Percentiles rank a stretch among this genome's conserved stretches.
These are phyloP conservation scores for Pyrenochaeta sp. DNA, from an alignment of 2,329 filamentous ascomycete species.

Conservation along the genomic window DNA sequence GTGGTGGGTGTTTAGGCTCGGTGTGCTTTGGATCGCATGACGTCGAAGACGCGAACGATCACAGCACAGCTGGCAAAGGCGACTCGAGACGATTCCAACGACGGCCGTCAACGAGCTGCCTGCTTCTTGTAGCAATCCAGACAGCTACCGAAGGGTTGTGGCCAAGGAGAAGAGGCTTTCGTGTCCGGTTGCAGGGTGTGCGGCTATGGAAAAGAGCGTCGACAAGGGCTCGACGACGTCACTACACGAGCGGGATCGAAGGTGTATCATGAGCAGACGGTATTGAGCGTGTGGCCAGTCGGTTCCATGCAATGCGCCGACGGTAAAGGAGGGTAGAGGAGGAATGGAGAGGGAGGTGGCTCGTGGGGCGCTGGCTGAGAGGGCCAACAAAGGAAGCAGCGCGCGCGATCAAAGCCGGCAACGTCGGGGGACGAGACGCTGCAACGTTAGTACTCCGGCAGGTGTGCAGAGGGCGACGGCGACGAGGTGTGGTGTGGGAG, in stretches of 20 bases:
- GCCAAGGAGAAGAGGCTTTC: conserved; percentile 35
- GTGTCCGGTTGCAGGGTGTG: conserved; percentile 36
- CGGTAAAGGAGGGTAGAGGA: conserved; percentile 25
- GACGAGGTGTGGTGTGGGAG: conserved; percentile 30
- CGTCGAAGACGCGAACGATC: conserved; percentile 47
- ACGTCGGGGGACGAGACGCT: conserved; percentile 25
- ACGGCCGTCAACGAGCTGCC: conserved; percentile 25
- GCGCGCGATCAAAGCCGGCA: conserved; percentile 25
- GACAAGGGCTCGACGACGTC: conserved; percentile 31
- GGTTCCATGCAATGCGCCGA: conserved; percentile 35
- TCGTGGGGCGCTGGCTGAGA: conserved; percentile 32
- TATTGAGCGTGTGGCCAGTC: conserved; percentile 20
- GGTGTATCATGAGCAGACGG: conserved; percentile 28
- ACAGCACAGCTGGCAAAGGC: conserved; percentile 34
- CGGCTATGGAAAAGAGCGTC: conserved; percentile 24
- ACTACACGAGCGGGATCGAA: conserved; percentile 19
- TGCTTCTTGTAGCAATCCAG: conserved; percentile 13
- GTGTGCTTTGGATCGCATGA: conserved; percentile 53
- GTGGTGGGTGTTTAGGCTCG: conserved; percentile 46
- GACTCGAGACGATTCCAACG: conserved; percentile 34
- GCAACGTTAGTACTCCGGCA: conserved; percentile 19
- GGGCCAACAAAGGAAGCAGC: conserved; percentile 37
- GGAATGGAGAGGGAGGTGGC: conserved; percentile 34
- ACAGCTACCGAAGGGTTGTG: conserved; percentile 19
- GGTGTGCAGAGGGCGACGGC: conserved; percentile 19